A percentile compares a stretch with the other conserved stretches of the same genome.
Conservation (phyloP, 352 stramenopile genomes). For the Phytophthora quininea region DNA sequence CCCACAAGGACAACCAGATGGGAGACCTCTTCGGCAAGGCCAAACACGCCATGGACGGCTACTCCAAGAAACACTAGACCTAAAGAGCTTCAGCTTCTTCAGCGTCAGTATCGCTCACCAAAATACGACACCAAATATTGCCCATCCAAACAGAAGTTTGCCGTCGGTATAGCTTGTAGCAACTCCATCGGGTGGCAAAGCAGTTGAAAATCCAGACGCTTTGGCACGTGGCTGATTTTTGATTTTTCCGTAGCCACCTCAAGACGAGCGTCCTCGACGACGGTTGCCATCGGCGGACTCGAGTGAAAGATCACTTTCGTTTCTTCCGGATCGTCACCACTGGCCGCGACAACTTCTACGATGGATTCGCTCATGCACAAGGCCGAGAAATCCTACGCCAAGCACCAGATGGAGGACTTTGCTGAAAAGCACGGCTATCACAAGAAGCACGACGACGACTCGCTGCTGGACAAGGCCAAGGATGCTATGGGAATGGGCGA, state of each 20-base stretch:
- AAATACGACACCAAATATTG: not conserved
- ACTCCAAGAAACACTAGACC: constrained; percentile 28
- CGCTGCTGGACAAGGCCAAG: constrained; percentile 27
- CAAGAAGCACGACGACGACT: constrained; percentile 8
- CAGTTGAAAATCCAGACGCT: not conserved
- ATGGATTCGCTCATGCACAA: constrained; percentile 34
- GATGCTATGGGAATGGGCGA: constrained; percentile 18
- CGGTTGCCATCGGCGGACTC: not conserved
- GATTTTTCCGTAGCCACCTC: constrained; percentile 17
- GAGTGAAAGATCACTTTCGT: constrained; percentile 22
- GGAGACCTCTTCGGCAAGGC: constrained; percentile 27
- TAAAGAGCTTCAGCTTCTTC: constrained; percentile 1
- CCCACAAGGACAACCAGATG: constrained; percentile 36
- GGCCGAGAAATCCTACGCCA: constrained; percentile 8
- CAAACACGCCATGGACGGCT: constrained; percentile 16
- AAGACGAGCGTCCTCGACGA: not conserved
- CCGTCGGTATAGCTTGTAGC: no score
- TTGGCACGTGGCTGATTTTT: constrained; percentile 33
- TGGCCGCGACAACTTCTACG: not conserved
- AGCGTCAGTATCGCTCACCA: no score
- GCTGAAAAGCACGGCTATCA: constrained; percentile 23
- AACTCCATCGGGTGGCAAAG: not conserved
- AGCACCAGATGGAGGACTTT: constrained; percentile 22
- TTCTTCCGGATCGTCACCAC: constrained; percentile 9
- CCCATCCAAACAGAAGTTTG: no score